These are phyloP conservation scores for Picea glauca DNA, from an alignment of 75 land plant species.

Conservation along the genomic window DNA sequence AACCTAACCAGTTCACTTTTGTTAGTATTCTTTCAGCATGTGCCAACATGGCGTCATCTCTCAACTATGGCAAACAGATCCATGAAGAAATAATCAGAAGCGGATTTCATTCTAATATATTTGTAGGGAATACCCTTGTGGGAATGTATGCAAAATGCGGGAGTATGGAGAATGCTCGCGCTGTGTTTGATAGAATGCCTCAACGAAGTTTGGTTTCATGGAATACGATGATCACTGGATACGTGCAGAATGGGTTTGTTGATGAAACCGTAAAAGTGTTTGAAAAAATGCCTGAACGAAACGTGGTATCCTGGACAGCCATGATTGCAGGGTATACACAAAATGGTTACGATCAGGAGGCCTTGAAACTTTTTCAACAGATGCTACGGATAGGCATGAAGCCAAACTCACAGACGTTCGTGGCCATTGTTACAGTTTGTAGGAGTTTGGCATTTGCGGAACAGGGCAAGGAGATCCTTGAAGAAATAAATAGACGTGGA, in stretches of 20 bases:
- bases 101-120: constrained; percentile 31
- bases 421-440: constrained; percentile 16
- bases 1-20: constrained; percentile 36
- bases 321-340: constrained; percentile 28
- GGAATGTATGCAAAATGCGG: constrained; percentile 24
- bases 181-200: constrained; percentile 27
- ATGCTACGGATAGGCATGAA: constrained; percentile 16
- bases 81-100: no score
- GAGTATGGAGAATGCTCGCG: constrained; percentile 8
- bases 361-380: background rate
- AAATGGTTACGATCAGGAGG: constrained; percentile 8
- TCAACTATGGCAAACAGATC: no score
- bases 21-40: constrained; percentile 54
- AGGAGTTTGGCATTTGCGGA: constrained; percentile 10
- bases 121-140: constrained; percentile 25
- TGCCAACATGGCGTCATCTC: constrained; percentile 2
- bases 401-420: constrained; percentile 19
- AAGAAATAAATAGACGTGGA: background rate
- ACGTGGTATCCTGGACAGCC: constrained; percentile 26
- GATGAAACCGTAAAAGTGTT: constrained; percentile 38
- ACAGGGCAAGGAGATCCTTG: constrained; percentile 18
- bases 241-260: constrained; percentile 32
- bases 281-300: constrained; percentile 17
- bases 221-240: constrained; percentile 40
- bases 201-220: constrained; percentile 39